These are phyloP conservation scores for Goniomonas avonlea DNA, from an alignment of 78 protist genomes.

Conservation along the genomic window DNA sequence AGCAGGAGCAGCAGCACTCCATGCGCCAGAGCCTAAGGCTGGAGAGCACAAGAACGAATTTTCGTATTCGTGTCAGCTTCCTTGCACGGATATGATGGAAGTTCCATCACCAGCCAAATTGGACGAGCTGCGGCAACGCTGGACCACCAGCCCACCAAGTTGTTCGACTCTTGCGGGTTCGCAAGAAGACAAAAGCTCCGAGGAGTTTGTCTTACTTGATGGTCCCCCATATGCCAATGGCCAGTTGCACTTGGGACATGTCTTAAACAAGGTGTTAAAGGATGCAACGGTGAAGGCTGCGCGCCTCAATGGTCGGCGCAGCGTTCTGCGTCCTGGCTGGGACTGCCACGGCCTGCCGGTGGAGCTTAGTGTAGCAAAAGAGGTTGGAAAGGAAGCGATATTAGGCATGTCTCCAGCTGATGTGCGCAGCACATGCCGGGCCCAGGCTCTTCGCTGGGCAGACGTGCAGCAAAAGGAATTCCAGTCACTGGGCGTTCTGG, in stretches of 20 bases:
- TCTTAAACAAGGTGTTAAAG: conserved; percentile 58
- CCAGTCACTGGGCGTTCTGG: conserved; percentile 7
- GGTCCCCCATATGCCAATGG: conserved; percentile 96
- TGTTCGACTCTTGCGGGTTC: too few species aligned
- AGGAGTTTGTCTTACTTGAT: conserved; percentile 77
- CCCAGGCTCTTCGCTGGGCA: conserved; percentile 9
- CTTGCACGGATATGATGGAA: too few species aligned
- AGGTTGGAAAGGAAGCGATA: too few species aligned
- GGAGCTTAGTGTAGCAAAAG: too few species aligned
- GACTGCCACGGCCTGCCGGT: conserved; percentile 95
- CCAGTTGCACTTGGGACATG: conserved; percentile 53
- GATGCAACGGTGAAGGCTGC: conserved; percentile 65
- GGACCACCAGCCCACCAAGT: too few species aligned
- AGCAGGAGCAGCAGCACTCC: too few species aligned
- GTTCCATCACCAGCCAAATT: too few species aligned
- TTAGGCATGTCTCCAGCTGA: conserved; percentile 16
- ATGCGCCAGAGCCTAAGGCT: too few species aligned
- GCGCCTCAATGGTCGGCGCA: conserved; percentile 49
- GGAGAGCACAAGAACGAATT: too few species aligned
- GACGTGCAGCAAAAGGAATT: not conserved
- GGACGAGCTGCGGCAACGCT: too few species aligned
- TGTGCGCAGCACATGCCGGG: conserved; percentile 14
- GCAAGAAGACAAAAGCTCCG: not conserved
- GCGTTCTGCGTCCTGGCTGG: conserved; percentile 69
- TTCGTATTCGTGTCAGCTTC: too few species aligned